phyloP scores from a whole-genome alignment of 176 grass and related monocot species.

The Avena eriantha region DNA sequence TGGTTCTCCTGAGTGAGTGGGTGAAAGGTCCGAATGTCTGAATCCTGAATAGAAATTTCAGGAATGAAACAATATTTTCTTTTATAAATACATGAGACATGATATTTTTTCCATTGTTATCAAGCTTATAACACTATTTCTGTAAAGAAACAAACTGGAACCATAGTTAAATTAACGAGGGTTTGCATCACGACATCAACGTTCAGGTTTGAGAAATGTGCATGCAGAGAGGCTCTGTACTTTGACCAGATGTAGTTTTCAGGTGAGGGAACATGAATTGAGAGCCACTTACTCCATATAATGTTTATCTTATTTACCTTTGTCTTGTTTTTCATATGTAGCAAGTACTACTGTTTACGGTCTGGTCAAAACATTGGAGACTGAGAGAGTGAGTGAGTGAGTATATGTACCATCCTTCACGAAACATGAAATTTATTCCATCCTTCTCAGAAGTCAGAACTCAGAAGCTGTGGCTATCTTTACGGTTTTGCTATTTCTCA shows the following conservation, averaged over 20 bases:
- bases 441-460: not conserved
- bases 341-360: not conserved
- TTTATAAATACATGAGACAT: not conserved
- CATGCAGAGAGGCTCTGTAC: not conserved
- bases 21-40: not conserved
- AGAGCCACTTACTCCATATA: not conserved
- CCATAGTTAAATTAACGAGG: not conserved
- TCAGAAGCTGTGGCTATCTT: not conserved
- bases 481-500: no score
- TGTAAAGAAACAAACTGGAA: no score
- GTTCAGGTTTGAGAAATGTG: constrained; percentile 4
- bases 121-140: no score
- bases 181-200: constrained; percentile 21
- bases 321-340: not conserved
- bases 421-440: not conserved
- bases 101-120: not conserved
- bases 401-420: not conserved
- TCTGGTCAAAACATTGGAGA: not conserved
- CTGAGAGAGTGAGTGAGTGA: not conserved
- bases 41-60: not conserved
- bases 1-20: not conserved
- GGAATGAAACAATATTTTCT: not conserved
- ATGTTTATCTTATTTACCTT: not conserved
- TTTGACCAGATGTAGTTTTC: constrained; percentile 41
- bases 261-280: not conserved